phyloP scores from a whole-genome alignment of 192 early-diverging fungal genomes.

The Glomus cerebriforme region DNA sequence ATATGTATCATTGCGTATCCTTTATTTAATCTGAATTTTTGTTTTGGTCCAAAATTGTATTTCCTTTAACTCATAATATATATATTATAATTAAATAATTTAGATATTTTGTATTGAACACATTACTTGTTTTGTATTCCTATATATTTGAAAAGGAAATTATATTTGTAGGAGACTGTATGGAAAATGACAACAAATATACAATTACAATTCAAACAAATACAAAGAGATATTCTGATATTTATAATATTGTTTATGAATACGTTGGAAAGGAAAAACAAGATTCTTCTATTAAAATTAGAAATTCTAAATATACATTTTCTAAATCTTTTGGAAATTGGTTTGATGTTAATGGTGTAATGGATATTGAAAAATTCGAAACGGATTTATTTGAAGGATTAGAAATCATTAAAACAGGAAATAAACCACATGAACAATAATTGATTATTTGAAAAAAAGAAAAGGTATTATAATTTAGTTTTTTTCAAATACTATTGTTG shows the following conservation, averaged over 20 bases:
- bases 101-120: constrained; percentile 51
- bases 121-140: constrained; percentile 55
- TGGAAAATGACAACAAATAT: background rate
- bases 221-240: constrained; percentile 52
- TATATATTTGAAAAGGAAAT: constrained; percentile 66
- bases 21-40: background rate
- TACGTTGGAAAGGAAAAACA: constrained; percentile 39
- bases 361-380: constrained; percentile 56
- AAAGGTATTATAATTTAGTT: background rate
- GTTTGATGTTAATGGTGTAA: constrained; percentile 69
- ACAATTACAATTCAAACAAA: constrained; percentile 29
- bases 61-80: background rate
- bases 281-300: constrained; percentile 34
- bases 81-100: background rate
- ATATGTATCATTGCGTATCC: constrained; percentile 61
- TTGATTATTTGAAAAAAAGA: background rate
- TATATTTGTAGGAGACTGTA: constrained; percentile 66
- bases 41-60: background rate
- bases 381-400: constrained; percentile 1
- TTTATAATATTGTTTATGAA: constrained; percentile 57
- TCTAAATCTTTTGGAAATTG: constrained; percentile 59
- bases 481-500: too few relatives aligned
- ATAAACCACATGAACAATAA: constrained; percentile 26
- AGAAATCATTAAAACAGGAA: background rate
- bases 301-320: constrained; percentile 53